These are phyloP conservation scores for Calocybe gambosa DNA, from an alignment of 1,284 basidiomycete genomes.

Conservation along the genomic window DNA sequence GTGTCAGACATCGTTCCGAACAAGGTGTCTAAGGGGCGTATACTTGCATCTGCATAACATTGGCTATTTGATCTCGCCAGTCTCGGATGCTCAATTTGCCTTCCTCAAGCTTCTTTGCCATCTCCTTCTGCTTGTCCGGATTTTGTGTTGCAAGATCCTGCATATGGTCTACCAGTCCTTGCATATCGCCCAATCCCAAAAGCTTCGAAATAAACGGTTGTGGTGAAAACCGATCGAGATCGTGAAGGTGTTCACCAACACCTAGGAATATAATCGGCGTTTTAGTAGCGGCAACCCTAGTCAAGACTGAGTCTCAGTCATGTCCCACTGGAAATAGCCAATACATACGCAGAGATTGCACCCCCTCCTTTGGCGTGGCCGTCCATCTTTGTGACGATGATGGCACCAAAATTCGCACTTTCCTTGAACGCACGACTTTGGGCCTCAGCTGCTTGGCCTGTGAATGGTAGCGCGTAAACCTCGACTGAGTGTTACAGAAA, in stretches of 20 bases:
- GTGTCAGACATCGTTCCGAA: slow-evolving; percentile 1
- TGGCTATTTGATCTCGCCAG: slow-evolving; percentile 96
- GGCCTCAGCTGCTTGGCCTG: slow-evolving; percentile 95
- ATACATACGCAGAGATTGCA: slow-evolving; percentile 92
- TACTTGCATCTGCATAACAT: slow-evolving; percentile 93
- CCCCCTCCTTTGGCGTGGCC: slow-evolving; percentile 99
- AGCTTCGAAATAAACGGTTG: slow-evolving; percentile 98
- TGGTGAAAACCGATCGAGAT: slow-evolving; percentile 93
- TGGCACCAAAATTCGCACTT: slow-evolving; percentile 95
- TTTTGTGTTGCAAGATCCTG: slow-evolving; percentile 91
- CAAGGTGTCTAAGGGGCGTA: background rate
- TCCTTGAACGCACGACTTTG: slow-evolving; percentile 98
- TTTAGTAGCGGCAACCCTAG: slow-evolving; percentile 92
- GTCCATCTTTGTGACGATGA: slow-evolving; percentile 99
- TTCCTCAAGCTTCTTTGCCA: slow-evolving; percentile 97
- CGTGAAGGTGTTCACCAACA: slow-evolving; percentile 94
- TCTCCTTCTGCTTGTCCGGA: slow-evolving; percentile 95
- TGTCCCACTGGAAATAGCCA: slow-evolving; percentile 1
- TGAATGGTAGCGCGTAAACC: slow-evolving; percentile 4
- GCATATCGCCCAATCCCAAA: slow-evolving; percentile 92
- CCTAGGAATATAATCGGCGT: slow-evolving; percentile 99
- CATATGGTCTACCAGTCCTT: slow-evolving; percentile 97
- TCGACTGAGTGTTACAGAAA: background rate
- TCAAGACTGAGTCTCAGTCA: slow-evolving; percentile 13
- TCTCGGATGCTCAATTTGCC: slow-evolving; percentile 96